Percentiles rank a stretch among this genome's conserved stretches.
Evolutionary conservation across 768 basidiomycete genomes (phyloP).

Genomic region (Tulasnella sp.): DNA sequence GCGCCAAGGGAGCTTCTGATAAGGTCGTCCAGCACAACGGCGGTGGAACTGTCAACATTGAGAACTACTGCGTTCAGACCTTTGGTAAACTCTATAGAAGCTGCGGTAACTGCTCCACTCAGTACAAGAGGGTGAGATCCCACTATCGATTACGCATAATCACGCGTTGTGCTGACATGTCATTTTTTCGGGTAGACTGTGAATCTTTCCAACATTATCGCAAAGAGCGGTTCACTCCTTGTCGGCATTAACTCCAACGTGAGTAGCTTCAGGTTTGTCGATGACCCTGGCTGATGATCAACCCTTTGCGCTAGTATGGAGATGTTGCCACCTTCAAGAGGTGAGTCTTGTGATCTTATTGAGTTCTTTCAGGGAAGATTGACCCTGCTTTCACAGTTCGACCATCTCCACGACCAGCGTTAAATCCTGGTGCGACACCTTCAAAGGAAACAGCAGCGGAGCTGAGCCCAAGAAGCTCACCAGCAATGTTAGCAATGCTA

Average conservation of each 20-base stretch:
- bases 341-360: neutral
- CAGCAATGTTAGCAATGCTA: neutral
- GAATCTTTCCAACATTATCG: neutral
- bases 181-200: too few relatives aligned
- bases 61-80: conserved; percentile 6
- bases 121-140: conserved; percentile 9
- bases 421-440: neutral
- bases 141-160: neutral
- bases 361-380: neutral
- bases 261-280: neutral
- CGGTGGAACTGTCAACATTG: conserved; percentile 4
- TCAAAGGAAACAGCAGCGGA: conserved; percentile 8
- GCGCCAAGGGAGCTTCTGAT: conserved; percentile 9
- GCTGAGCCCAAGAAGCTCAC: conserved; percentile 8
- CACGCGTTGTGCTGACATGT: too few relatives aligned
- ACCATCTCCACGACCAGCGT: neutral
- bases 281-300: too few relatives aligned
- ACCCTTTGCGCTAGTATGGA: too few relatives aligned
- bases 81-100: conserved; percentile 5
- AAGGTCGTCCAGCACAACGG: conserved; percentile 13
- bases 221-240: neutral
- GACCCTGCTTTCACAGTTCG: neutral
- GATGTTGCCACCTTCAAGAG: neutral
- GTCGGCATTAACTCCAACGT: neutral
- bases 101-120: conserved; percentile 9